phyloP scores from a whole-genome alignment of 371 early-diverging fungal species.

The Haplosporangium sp. region DNA sequence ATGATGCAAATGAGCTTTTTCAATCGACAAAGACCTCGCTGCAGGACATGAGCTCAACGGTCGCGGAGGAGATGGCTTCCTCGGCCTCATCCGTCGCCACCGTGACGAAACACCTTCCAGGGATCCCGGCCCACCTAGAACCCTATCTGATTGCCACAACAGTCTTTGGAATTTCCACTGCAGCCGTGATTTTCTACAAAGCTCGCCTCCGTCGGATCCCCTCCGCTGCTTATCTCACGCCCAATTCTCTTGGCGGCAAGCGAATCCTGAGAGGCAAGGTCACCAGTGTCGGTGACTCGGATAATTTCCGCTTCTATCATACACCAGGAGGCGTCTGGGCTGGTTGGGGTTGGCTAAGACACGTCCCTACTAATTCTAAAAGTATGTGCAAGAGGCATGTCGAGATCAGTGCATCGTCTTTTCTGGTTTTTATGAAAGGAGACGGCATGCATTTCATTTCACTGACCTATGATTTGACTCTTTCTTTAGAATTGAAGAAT shows the following conservation, averaged over 20 bases:
- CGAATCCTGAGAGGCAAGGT: slow-evolving; percentile 61
- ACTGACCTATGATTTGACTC: not conserved
- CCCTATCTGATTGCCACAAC: slow-evolving; percentile 32
- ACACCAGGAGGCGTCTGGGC: slow-evolving; percentile 62
- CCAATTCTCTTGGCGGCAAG: slow-evolving; percentile 56
- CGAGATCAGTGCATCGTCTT: not conserved
- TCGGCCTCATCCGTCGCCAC: not conserved
- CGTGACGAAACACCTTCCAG: not conserved
- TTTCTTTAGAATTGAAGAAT: slow-evolving; percentile 60
- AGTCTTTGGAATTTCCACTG: slow-evolving; percentile 20
- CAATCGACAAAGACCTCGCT: slow-evolving; percentile 3
- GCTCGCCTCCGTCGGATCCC: slow-evolving; percentile 48
- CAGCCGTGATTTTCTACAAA: slow-evolving; percentile 22
- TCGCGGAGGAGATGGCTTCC: not conserved
- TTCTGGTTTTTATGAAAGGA: not conserved
- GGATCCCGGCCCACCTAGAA: slow-evolving; percentile 20
- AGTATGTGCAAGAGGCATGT: slow-evolving; percentile 25
- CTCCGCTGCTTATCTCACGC: slow-evolving; percentile 65
- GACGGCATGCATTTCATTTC: no score
- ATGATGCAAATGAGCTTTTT: slow-evolving; percentile 6
- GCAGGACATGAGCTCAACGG: not conserved
- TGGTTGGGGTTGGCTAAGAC: slow-evolving; percentile 68
- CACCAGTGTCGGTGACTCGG: slow-evolving; percentile 70
- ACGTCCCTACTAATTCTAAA: slow-evolving; percentile 60
- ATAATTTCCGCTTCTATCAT: slow-evolving; percentile 72